Percentiles rank a stretch among this genome's conserved stretches.
Conservation (phyloP, 352 stramenopile genomes). For the Pythium myriotylum region DNA sequence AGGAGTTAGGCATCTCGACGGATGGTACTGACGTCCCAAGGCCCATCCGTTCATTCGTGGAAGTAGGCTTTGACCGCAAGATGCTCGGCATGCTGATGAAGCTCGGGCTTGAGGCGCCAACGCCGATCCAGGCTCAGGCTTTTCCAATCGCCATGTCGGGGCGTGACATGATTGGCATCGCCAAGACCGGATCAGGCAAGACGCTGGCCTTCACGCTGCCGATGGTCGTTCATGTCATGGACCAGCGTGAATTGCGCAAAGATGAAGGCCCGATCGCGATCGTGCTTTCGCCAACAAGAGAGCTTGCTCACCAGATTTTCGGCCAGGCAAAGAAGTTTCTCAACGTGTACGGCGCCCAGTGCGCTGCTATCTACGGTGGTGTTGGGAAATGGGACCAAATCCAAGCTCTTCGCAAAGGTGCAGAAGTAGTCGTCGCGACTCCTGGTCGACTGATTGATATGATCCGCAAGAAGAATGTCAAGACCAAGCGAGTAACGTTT, state of each 20-base stretch:
- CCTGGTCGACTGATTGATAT: constrained; percentile 84
- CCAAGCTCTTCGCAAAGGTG: constrained; percentile 67
- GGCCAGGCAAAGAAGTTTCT: constrained; percentile 85
- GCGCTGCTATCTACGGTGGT: constrained; percentile 76
- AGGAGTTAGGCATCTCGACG: constrained; percentile 53
- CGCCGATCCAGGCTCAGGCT: constrained; percentile 81
- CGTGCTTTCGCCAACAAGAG: constrained; percentile 76
- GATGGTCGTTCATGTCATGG: constrained; percentile 91
- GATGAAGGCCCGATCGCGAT: constrained; percentile 82
- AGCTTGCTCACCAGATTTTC: constrained; percentile 88
- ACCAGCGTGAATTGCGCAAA: constrained; percentile 75
- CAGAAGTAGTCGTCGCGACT: constrained; percentile 80
- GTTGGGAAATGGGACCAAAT: constrained; percentile 88
- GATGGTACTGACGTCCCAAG: constrained; percentile 49
- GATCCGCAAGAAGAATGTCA: constrained; percentile 72
- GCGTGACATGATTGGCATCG: constrained; percentile 84
- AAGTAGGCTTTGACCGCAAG: constrained; percentile 67
- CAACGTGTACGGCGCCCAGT: constrained; percentile 63
- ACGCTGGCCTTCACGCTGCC: constrained; percentile 97
- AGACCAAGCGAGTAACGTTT: constrained; percentile 77
- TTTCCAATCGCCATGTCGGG: constrained; percentile 80
- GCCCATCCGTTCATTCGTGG: constrained; percentile 81
- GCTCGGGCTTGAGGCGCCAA: constrained; percentile 71
- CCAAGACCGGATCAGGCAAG: constrained; percentile 97
- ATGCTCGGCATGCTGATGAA: constrained; percentile 74